Conservation (phyloP, 164 flowering plant species). For the Magnolia sinica region DNA sequence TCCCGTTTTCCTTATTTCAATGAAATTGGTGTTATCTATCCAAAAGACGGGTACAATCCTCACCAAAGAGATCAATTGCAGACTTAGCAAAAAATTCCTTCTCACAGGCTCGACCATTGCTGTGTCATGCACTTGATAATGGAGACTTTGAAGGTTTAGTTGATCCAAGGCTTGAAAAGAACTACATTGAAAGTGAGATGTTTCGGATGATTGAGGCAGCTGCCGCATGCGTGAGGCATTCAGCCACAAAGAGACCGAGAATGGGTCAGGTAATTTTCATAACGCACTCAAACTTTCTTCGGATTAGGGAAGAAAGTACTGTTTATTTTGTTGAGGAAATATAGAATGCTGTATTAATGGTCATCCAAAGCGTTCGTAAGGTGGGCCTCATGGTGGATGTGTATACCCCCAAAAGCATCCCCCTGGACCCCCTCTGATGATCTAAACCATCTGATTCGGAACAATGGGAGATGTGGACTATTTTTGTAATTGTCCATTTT, state of each 20-base stretch:
- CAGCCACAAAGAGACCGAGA: slow-evolving; percentile 71
- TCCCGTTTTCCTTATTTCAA: not conserved
- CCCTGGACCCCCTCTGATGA: not conserved
- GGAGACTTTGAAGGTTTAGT: slow-evolving; percentile 46
- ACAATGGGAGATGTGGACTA: not conserved
- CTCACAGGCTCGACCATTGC: slow-evolving; percentile 85
- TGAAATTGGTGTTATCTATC: not conserved
- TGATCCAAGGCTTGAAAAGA: slow-evolving; percentile 68
- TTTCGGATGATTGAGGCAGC: slow-evolving; percentile 74
- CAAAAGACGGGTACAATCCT: not conserved
- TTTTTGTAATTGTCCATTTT: not conserved
- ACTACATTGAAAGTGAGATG: slow-evolving; percentile 62
- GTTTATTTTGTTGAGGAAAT: not conserved
- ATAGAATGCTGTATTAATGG: not conserved
- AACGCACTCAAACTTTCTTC: not conserved
- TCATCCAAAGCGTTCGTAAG: not conserved
- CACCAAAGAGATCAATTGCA: not conserved
- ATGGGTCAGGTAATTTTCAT: slow-evolving; percentile 71
- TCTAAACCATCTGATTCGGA: not conserved
- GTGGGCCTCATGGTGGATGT: not conserved
- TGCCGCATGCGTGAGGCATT: slow-evolving; percentile 90
- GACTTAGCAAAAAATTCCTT: not conserved
- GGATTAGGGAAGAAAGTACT: not conserved
- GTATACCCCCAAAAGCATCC: not conserved
- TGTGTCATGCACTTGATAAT: slow-evolving; percentile 54